phyloP scores from a whole-genome alignment of 345 rosid species.

The Excoecaria cochinchinensis region DNA sequence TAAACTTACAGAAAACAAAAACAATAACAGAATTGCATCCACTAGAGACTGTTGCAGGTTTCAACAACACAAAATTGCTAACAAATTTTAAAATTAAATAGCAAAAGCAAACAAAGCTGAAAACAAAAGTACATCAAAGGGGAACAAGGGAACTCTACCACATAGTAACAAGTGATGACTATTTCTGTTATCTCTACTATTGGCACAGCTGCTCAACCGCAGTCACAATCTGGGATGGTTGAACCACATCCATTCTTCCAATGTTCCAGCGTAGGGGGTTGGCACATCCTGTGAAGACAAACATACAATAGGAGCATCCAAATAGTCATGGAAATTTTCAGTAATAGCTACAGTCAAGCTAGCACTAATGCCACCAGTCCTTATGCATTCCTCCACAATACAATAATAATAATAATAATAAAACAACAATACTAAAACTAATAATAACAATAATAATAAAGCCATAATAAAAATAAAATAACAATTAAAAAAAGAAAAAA shows the following conservation, averaged over 20 bases:
- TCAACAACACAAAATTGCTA: constrained; percentile 24
- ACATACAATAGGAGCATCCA: constrained; percentile 92
- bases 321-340: constrained; percentile 84
- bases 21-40: constrained; percentile 6
- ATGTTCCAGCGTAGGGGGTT: constrained; percentile 81
- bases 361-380: constrained; percentile 95
- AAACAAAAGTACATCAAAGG: background rate
- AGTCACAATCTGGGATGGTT: constrained; percentile 89
- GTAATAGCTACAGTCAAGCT: constrained; percentile 85
- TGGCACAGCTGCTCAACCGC: constrained; percentile 92
- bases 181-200: constrained; percentile 32
- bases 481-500: no score
- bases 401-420: no score
- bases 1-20: constrained; percentile 4
- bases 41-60: constrained; percentile 13
- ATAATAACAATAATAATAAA: no score
- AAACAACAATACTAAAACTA: no score
- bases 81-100: background rate
- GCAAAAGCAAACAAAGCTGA: constrained; percentile 6
- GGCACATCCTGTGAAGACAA: constrained; percentile 97
- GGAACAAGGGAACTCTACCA: background rate
- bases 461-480: no score
- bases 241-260: constrained; percentile 93
- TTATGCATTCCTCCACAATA: constrained; percentile 99
- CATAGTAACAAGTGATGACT: background rate